phyloP scores from a whole-genome alignment of 1,139 yeast species.

The Hanseniaspora uvarum region DNA sequence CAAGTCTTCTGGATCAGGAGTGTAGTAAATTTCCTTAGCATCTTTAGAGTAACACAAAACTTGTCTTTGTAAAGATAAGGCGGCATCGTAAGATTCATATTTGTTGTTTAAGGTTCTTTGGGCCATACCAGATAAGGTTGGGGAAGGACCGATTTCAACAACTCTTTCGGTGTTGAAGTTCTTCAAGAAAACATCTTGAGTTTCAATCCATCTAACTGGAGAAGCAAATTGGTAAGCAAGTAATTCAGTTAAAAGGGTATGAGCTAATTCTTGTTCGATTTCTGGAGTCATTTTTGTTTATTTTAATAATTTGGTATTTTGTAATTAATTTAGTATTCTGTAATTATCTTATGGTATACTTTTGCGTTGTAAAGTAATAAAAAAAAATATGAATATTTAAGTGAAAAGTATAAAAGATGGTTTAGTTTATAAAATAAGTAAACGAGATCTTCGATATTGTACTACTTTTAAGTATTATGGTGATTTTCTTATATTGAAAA shows the following conservation, averaged over 20 bases:
- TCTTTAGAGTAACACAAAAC: conserved; percentile 92
- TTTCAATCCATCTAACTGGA: conserved; percentile 99
- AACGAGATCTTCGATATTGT: not conserved
- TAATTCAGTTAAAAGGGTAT: conserved; percentile 83
- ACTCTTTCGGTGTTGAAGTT: conserved; percentile 93
- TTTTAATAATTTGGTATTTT: not conserved
- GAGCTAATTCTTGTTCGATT: conserved; percentile 95
- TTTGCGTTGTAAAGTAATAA: not conserved
- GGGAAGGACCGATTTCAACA: conserved; percentile 97
- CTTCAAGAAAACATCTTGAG: conserved; percentile 92
- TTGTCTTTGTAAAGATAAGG: conserved; percentile 90
- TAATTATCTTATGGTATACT: not conserved
- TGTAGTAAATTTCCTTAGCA: conserved; percentile 89
- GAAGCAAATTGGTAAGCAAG: conserved; percentile 98
- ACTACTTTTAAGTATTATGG: not conserved
- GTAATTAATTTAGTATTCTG: not conserved
- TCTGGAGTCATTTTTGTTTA: conserved; percentile 71
- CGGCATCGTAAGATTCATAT: conserved; percentile 96
- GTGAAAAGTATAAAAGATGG: not conserved
- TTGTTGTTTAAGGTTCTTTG: conserved; percentile 90
- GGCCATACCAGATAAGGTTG: conserved; percentile 98
- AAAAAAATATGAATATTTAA: not conserved
- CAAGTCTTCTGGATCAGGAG: conserved; percentile 56
- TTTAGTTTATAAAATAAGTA: not conserved
- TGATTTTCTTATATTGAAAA: not conserved